Percentiles rank a stretch among this genome's conserved stretches.
Evolutionary conservation across 108 stramenopile genomes (phyloP).

Genomic region (Pseudonitzschia delicatissima): DNA sequence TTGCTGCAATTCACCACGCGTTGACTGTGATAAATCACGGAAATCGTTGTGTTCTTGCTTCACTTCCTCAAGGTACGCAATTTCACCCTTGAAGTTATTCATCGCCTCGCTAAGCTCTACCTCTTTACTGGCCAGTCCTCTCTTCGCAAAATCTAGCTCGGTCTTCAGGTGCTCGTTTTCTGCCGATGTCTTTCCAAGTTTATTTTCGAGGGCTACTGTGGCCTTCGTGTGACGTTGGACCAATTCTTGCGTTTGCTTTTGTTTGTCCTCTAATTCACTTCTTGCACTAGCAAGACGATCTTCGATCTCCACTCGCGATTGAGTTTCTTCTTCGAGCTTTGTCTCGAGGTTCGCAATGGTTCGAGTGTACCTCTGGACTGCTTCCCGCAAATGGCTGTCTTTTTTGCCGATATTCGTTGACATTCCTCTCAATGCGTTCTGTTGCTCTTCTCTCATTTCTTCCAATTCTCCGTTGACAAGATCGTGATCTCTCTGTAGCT

Average conservation of each 20-base stretch:
- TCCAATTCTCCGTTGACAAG: conserved; percentile 9
- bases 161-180: conserved; percentile 28
- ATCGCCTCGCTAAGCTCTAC: conserved; percentile 28
- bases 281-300: conserved; percentile 33
- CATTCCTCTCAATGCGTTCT: conserved; percentile 10
- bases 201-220: conserved; percentile 17
- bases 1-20: conserved; percentile 19
- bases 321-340: conserved; percentile 40
- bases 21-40: conserved; percentile 17
- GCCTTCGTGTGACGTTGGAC: conserved; percentile 28
- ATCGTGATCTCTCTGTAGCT: conserved; percentile 20
- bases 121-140: conserved; percentile 36
- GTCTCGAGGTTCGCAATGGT: conserved; percentile 39
- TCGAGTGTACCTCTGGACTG: conserved; percentile 28
- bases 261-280: conserved; percentile 36
- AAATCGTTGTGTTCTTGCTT: conserved; percentile 29
- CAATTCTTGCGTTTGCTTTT: conserved; percentile 33
- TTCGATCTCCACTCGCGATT: conserved; percentile 24
- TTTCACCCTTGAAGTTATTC: conserved; percentile 20
- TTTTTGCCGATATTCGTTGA: conserved; percentile 21
- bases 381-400: conserved; percentile 32
- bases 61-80: conserved; percentile 24
- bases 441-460: not conserved
- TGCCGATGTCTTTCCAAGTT: conserved; percentile 2
- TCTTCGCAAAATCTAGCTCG: conserved; percentile 24